These are phyloP conservation scores for Jamesozyma jinghongensis DNA, from an alignment of 805 yeast genomes.

Conservation along the genomic window DNA sequence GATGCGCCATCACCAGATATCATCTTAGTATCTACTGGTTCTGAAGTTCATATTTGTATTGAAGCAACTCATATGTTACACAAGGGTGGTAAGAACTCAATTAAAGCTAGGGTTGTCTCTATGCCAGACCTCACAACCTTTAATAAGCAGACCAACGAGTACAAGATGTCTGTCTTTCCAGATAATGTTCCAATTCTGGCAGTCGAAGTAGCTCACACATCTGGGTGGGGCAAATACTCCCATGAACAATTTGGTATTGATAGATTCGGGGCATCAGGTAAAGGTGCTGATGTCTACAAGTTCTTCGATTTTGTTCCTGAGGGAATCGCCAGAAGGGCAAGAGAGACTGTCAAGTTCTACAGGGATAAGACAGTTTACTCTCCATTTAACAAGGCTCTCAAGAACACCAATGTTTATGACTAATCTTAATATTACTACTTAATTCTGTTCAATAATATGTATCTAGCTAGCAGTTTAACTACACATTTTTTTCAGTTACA, in stretches of 20 bases:
- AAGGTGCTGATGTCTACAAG: constrained; percentile 73
- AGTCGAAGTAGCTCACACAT: constrained; percentile 83
- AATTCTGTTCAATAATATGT: too few relatives aligned
- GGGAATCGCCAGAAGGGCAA: constrained; percentile 82
- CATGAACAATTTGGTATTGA: constrained; percentile 94
- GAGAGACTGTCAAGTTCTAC: constrained; percentile 70
- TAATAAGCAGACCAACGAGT: constrained; percentile 70
- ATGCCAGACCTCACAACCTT: constrained; percentile 88
- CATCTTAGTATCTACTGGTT: constrained; percentile 84
- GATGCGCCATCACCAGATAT: constrained; percentile 53
- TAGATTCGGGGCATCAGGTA: constrained; percentile 96
- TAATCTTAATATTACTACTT: too few relatives aligned
- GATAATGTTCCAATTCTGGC: constrained; percentile 89
- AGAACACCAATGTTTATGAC: too few relatives aligned
- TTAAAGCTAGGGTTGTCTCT: constrained; percentile 76
- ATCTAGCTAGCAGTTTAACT: too few relatives aligned
- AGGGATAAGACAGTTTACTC: constrained; percentile 62
- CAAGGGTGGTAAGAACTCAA: constrained; percentile 43
- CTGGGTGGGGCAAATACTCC: constrained; percentile 90
- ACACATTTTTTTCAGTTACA: too few relatives aligned
- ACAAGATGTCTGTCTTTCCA: constrained; percentile 80
- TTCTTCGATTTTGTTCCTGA: constrained; percentile 84
- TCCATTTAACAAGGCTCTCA: constrained; percentile 61
- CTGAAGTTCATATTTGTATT: constrained; percentile 74
- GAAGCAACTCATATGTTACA: constrained; percentile 68